A percentile compares a stretch with the other conserved stretches of the same genome.
Evolutionary conservation across 2,329 filamentous ascomycete species (phyloP).

Genomic region (Aspergillus sp.): DNA sequence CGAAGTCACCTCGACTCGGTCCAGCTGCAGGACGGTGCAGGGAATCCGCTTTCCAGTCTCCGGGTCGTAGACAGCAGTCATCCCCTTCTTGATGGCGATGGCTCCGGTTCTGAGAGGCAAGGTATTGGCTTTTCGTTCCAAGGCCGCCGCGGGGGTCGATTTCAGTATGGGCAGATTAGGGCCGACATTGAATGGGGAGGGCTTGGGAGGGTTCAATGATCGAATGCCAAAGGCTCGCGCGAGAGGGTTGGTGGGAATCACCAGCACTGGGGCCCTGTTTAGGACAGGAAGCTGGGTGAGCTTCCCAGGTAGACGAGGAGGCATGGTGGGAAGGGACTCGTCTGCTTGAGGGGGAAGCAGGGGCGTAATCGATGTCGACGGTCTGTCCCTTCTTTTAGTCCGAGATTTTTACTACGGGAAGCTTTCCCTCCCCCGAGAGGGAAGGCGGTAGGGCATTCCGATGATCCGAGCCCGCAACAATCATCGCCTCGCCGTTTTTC

Average conservation of each 20-base stretch:
- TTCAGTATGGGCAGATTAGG: slow-evolving; percentile 53
- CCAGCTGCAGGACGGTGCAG: slow-evolving; percentile 91
- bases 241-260: slow-evolving; percentile 21
- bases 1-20: slow-evolving; percentile 84
- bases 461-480: not conserved
- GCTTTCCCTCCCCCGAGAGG: not conserved
- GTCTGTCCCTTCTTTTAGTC: not conserved
- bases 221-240: slow-evolving; percentile 52
- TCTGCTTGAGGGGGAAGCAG: slow-evolving; percentile 1
- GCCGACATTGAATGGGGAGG: slow-evolving; percentile 55
- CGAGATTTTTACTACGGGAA: not conserved
- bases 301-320: slow-evolving; percentile 34
- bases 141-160: slow-evolving; percentile 58
- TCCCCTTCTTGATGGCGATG: slow-evolving; percentile 88
- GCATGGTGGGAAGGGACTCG: slow-evolving; percentile 26
- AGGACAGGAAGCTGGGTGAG: slow-evolving; percentile 30
- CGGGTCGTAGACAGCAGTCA: slow-evolving; percentile 83
- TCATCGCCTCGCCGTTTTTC: not conserved
- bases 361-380: not conserved
- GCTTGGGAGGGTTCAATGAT: slow-evolving; percentile 55
- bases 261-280: slow-evolving; percentile 24
- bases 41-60: slow-evolving; percentile 73
- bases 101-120: slow-evolving; percentile 73
- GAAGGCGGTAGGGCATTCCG: not conserved
- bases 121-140: slow-evolving; percentile 57